A percentile compares a stretch with the other conserved stretches of the same genome.
Conservation (phyloP, 352 stramenopile genomes). For the Globisporangium polare region DNA sequence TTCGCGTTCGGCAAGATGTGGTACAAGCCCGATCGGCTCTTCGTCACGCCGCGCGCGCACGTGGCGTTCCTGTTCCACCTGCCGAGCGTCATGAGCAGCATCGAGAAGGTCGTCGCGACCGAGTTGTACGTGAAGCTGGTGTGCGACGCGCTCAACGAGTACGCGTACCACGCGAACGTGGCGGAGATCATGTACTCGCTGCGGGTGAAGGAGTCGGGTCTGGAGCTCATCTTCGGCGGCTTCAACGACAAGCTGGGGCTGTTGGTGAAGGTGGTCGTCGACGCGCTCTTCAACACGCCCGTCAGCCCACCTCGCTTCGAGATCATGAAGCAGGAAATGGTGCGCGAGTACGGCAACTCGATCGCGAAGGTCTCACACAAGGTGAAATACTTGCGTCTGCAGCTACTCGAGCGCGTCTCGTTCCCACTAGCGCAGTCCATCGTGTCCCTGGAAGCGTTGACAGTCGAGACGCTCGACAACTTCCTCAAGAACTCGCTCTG, state of each 20-base stretch:
- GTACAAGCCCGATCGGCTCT: slow-evolving; percentile 60
- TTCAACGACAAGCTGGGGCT: slow-evolving; percentile 75
- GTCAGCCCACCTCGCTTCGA: slow-evolving; percentile 53
- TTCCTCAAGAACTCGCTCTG: slow-evolving; percentile 51
- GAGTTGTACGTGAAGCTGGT: slow-evolving; percentile 66
- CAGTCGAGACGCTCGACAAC: slow-evolving; percentile 27
- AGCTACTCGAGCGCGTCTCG: slow-evolving; percentile 47
- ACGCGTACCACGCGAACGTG: slow-evolving; percentile 71
- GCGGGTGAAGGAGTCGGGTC: slow-evolving; percentile 49
- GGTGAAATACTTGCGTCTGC: slow-evolving; percentile 58
- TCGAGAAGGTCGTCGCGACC: slow-evolving; percentile 35
- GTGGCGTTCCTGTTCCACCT: slow-evolving; percentile 51
- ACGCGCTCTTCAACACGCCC: slow-evolving; percentile 43
- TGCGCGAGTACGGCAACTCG: slow-evolving; percentile 65
- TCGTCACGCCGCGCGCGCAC: slow-evolving; percentile 56
- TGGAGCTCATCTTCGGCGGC: slow-evolving; percentile 69
- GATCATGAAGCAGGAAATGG: slow-evolving; percentile 62
- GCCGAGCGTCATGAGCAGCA: slow-evolving; percentile 37
- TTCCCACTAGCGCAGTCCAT: slow-evolving; percentile 49
- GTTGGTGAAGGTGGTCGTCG: slow-evolving; percentile 58
- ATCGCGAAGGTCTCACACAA: slow-evolving; percentile 56
- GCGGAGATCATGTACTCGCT: slow-evolving; percentile 71
- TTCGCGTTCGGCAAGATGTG: slow-evolving; percentile 51
- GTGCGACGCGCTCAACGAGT: slow-evolving; percentile 63
- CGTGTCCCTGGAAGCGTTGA: slow-evolving; percentile 37